phyloP scores from a whole-genome alignment of 768 basidiomycete genomes.

The Leucocoprinus leucothites region DNA sequence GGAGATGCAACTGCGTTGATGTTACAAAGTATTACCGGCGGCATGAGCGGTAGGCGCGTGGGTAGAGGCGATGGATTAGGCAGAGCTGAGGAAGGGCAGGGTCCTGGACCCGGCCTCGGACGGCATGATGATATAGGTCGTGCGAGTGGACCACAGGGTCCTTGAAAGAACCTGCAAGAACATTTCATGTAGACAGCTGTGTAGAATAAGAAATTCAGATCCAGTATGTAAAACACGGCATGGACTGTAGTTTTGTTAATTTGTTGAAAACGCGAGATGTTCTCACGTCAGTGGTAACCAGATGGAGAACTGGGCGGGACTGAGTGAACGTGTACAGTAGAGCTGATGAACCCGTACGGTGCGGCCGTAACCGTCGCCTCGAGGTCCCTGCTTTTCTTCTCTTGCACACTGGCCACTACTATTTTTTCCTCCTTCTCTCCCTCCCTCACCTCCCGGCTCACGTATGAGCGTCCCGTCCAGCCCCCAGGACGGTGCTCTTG shows the following conservation, averaged over 20 bases:
- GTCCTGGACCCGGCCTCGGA: not conserved
- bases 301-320: slow-evolving; percentile 11
- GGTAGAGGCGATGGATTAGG: not conserved
- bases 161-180: too few species aligned
- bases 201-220: too few species aligned
- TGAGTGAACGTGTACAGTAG: too few species aligned
- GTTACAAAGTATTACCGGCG: not conserved
- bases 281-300: slow-evolving; percentile 10
- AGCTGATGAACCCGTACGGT: too few species aligned
- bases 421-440: not conserved
- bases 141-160: not conserved
- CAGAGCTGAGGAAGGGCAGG: not conserved
- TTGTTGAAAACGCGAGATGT: not conserved
- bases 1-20: slow-evolving; percentile 36
- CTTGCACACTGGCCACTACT: slow-evolving; percentile 9
- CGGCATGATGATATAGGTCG: not conserved
- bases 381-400: slow-evolving; percentile 8
- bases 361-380: not conserved
- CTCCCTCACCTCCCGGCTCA: not conserved
- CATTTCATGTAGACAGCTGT: too few species aligned
- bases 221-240: not conserved
- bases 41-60: not conserved
- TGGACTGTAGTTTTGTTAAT: not conserved
- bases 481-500: slow-evolving; percentile 8
- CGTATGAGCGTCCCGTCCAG: slow-evolving; percentile 7